Base-by-base conservation (phyloP, 2,329 filamentous ascomycete species). In the Sarocladiaceae sp. region DNA sequence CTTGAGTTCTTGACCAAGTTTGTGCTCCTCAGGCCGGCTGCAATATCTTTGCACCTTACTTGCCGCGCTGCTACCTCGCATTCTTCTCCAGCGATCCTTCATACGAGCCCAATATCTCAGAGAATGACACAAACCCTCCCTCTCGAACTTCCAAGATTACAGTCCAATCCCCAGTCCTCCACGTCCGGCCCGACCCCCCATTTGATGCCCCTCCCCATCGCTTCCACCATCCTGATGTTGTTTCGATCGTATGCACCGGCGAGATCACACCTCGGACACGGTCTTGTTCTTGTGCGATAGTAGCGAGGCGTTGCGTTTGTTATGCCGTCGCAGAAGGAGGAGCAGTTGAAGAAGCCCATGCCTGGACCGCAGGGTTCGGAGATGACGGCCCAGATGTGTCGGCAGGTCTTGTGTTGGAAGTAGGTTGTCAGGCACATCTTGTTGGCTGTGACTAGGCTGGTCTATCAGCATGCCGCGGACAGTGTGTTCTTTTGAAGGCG, bases 351-450 rank as follows among this genome's bases (percentile, higher is more conserved):
- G 65, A 82, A 81, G 54, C 78, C 77, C 63, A 70, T 69, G 12
- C 72, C 72, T 0, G 75, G 75, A 3, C 59, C 68, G 66, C 79
- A 83, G 5, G 75, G 71, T 40, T 64, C 55, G 3, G 62, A 64
- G 59, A 82, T 69, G 54, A 71, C 61, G 37, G 76, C 69, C 79
- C 79, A 83, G 58, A 69, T 71, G 68, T 80, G 79, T 11, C 67
- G 66, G 71, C 79, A 82, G 54, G 57, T 58, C 48, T 71, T 72
- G 62, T 78, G 74, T 53, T 69, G 66, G 64, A 72, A 78, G 63
- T 75, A 73, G 23, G 66, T 71, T n/a, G 73, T 68, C 17, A 59
- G 57, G 62, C 78, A 81, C 78, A 81, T 80, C 44, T 29, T 58
- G 3, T 50, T 51, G 22, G 35, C 36, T 56, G 33, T 22, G 29